Evolutionary conservation across 179 eudicot genomes (phyloP).

Genomic region (Heliamphora pulchella): DNA sequence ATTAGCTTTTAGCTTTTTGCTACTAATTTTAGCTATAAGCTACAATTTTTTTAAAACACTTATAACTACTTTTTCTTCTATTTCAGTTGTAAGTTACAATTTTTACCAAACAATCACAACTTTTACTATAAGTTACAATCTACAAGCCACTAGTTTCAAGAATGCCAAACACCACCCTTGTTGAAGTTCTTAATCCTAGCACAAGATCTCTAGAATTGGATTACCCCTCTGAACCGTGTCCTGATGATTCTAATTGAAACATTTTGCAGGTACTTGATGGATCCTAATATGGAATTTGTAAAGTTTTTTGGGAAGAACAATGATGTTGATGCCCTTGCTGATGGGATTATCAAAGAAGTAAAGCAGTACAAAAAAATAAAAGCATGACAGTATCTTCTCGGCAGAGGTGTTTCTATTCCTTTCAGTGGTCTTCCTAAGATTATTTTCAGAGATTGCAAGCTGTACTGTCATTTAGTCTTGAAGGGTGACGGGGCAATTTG

Average conservation of each 20-base stretch:
- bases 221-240: neutral
- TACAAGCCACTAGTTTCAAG: too few species aligned
- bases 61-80: too few species aligned
- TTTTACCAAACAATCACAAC: too few species aligned
- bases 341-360: conserved; percentile 73
- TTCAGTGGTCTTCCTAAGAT: neutral
- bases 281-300: conserved; percentile 79
- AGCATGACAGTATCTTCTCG: conserved; percentile 14
- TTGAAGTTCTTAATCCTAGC: neutral
- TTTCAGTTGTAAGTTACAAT: too few species aligned
- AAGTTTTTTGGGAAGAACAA: conserved; percentile 84
- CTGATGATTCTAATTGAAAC: neutral
- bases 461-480: too few species aligned
- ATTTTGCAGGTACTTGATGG: conserved; percentile 86
- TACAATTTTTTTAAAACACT: too few species aligned
- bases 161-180: too few species aligned
- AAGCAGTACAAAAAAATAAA: conserved; percentile 53
- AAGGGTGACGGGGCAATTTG: too few species aligned
- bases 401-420: neutral
- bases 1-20: too few species aligned
- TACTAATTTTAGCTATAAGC: too few species aligned
- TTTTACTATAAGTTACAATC: too few species aligned
- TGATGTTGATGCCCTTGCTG: conserved; percentile 62
- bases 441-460: neutral
- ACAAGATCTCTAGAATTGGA: neutral